These are phyloP conservation scores for Metschnikowia cubensis DNA, from an alignment of 805 yeast genomes.

Conservation along the genomic window DNA sequence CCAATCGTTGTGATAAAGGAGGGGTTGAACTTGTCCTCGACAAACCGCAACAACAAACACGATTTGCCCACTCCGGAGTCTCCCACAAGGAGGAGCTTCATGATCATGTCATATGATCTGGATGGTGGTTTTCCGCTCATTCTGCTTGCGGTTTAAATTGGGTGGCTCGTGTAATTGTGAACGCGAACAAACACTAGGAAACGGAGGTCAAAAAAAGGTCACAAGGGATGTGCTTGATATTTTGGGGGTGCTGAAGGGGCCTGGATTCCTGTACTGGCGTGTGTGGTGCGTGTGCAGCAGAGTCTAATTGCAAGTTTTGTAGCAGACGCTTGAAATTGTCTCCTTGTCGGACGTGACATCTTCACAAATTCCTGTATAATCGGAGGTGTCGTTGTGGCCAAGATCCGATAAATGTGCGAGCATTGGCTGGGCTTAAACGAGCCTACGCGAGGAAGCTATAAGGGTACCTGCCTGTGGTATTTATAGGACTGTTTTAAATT, in stretches of 20 bases:
- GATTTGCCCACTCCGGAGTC: slow-evolving; percentile 90
- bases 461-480: too few relatives aligned
- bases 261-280: neutral
- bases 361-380: slow-evolving; percentile 11
- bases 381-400: neutral
- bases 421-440: slow-evolving; percentile 1
- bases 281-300: neutral
- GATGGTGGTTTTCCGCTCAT: slow-evolving; percentile 62
- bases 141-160: neutral
- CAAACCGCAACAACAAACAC: slow-evolving; percentile 86
- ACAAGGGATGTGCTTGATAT: neutral
- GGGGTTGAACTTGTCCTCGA: slow-evolving; percentile 95
- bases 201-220: neutral
- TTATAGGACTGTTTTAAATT: too few relatives aligned
- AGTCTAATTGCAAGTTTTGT: neutral
- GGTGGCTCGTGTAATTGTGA: neutral
- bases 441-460: neutral
- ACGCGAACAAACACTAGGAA: neutral
- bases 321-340: neutral
- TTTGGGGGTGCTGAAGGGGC: neutral
- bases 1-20: slow-evolving; percentile 97
- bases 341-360: slow-evolving; percentile 12
- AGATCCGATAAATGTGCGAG: neutral
- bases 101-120: slow-evolving; percentile 83
- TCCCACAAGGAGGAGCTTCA: slow-evolving; percentile 90